Evolutionary conservation across 1,284 basidiomycete species (phyloP).

Genomic region (Schizopora paradoxa): DNA sequence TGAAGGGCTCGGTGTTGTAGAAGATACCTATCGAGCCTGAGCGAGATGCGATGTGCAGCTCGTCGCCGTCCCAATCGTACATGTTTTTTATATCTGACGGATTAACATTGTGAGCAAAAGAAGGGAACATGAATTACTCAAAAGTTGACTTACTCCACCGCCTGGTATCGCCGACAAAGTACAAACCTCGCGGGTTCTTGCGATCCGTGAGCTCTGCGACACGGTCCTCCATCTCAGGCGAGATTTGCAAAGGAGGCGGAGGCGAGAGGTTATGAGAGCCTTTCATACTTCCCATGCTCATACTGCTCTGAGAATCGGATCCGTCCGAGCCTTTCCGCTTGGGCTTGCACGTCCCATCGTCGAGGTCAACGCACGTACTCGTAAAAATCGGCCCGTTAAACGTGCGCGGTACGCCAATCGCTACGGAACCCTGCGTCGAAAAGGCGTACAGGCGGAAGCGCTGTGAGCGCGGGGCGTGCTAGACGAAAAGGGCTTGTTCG

Average conservation of each 20-base stretch:
- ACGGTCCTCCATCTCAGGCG: constrained; percentile 6
- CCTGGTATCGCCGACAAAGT: constrained; percentile 7
- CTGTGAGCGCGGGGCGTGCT: constrained; percentile 12
- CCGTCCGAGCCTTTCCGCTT: background rate
- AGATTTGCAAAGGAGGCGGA: constrained; percentile 8
- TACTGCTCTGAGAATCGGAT: background rate
- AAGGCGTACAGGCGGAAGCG: constrained; percentile 10
- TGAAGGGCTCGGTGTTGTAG: constrained; percentile 8
- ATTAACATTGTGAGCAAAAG: background rate
- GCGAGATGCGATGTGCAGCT: constrained; percentile 7
- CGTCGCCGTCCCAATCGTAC: constrained; percentile 2
- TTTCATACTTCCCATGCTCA: background rate
- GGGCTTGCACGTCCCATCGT: constrained; percentile 2
- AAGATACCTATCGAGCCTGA: constrained; percentile 10
- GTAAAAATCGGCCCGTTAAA: constrained; percentile 6
- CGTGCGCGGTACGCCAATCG: constrained; percentile 12
- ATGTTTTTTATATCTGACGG: background rate
- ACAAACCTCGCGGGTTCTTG: constrained; percentile 4
- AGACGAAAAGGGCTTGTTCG: too few species aligned
- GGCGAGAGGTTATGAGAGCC: constrained; percentile 4
- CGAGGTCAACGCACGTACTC: background rate
- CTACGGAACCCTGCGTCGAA: constrained; percentile 7
- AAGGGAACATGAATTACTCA: background rate
- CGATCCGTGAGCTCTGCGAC: constrained; percentile 7
- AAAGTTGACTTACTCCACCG: constrained; percentile 1